Evolutionary conservation across 768 basidiomycete species (phyloP), one percentile per base, ranked within the genome.

Genomic region (Collybia mongolica): DNA sequence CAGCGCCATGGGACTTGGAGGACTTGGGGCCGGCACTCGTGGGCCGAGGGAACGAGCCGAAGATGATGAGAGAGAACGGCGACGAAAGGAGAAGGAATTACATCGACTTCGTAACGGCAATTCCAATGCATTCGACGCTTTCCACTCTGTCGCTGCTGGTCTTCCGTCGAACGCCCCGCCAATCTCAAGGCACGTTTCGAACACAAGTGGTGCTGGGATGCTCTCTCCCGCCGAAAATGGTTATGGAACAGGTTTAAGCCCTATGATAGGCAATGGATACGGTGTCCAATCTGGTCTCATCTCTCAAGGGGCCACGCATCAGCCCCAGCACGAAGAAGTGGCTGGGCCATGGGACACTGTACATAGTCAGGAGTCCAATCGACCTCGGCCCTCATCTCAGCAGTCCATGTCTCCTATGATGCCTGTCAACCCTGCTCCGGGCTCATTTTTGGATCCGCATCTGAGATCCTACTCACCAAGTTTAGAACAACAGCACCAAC

Each of bases 81-180:
- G 74, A 42, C 65, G 73, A 57, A 80, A 79, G 60, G 78, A 75
- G 61, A 84, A 79, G 63, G 78, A 78, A 18, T 37, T 50, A 42
- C 68, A 74, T 52, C 73, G 76, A 29, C 68, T 70, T 24, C 68
- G 79, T 20, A 68, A 67, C 40, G 67, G 62, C 38, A 70, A 72
- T 55, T 61, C 78, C 2, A 71, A 73, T 19, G 79, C 86, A 1
- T 92, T 81, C 61, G 90, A 93, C 59, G 86, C 89, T 1, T 93
- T 92, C 72, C 85, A 91, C 62, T 81, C 84, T 1, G 77, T 85
- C 1, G 73, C 70, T 39, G 35, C 72, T 22, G 69, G 59, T 5
- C 48, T 43, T 44, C 44, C 49, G 1, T 72, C 75, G 15, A 32
- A 32, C 11, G 32, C 32, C 14, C 32, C 32, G 11, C 32, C 32